Percentiles rank a stretch among this genome's conserved stretches.
These are phyloP conservation scores for Apophysomyces ossiformis DNA, from an alignment of 371 early-diverging fungal genomes.

Conservation along the genomic window DNA sequence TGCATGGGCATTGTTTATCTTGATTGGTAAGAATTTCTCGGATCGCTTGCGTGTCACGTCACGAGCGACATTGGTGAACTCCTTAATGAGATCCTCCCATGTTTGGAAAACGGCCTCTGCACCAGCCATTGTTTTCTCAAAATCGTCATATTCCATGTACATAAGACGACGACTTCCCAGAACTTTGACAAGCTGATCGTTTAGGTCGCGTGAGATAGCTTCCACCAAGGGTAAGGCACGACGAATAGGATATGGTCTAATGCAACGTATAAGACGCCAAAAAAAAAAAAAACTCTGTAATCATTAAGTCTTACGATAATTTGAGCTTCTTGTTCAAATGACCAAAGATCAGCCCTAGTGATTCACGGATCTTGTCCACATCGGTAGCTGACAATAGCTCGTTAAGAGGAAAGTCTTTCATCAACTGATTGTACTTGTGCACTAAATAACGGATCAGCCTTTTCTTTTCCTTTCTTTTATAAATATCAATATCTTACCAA, in stretches of 20 bases:
- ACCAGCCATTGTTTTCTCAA: constrained; percentile 82
- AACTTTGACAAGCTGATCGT: constrained; percentile 89
- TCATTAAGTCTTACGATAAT: constrained; percentile 64
- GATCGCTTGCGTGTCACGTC: constrained; percentile 91
- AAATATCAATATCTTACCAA: constrained; percentile 39
- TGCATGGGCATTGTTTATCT: constrained; percentile 90
- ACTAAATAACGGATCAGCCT: constrained; percentile 49
- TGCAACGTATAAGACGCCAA: neutral
- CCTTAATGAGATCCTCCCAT: constrained; percentile 96
- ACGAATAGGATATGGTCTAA: constrained; percentile 90
- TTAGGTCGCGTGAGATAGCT: constrained; percentile 93
- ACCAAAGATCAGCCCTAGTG: constrained; percentile 85
- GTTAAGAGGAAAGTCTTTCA: constrained; percentile 98
- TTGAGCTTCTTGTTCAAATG: constrained; percentile 97
- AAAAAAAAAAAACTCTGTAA: neutral
- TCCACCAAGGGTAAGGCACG: constrained; percentile 94
- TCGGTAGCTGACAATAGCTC: constrained; percentile 96
- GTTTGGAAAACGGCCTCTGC: constrained; percentile 89
- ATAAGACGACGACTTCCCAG: constrained; percentile 90
- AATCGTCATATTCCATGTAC: constrained; percentile 89
- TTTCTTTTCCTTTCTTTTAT: neutral
- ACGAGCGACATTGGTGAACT: constrained; percentile 93
- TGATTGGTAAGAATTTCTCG: constrained; percentile 95
- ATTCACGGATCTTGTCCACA: constrained; percentile 79
- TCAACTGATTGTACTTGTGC: constrained; percentile 94